These are phyloP conservation scores for Citrus medica DNA, from an alignment of 345 rosid genomes.

Conservation along the genomic window DNA sequence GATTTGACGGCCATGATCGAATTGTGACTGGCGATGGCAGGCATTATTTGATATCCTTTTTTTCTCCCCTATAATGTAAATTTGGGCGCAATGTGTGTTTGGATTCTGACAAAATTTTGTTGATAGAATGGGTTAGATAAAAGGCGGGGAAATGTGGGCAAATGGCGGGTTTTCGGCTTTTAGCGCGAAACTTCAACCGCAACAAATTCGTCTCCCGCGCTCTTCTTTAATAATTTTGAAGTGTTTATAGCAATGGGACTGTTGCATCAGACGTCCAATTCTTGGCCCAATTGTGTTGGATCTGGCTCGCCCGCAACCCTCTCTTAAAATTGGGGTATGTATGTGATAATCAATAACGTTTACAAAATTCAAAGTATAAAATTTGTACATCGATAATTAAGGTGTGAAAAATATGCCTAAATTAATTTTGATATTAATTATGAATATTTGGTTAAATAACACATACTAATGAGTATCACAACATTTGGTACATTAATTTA, in stretches of 20 bases:
- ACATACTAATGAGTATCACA: no score
- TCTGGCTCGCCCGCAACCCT: no score
- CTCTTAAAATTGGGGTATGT: no score
- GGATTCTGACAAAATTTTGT: background rate
- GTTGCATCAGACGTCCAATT: no score
- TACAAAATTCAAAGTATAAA: no score
- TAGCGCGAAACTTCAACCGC: conserved; percentile 36
- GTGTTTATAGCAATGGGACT: background rate
- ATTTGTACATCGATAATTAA: no score
- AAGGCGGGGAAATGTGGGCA: background rate
- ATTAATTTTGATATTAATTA: no score
- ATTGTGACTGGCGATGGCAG: conserved; percentile 40
- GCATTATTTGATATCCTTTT: conserved; percentile 33
- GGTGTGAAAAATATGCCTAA: no score
- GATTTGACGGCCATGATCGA: conserved; percentile 28
- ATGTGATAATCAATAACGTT: no score
- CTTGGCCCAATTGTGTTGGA: background rate
- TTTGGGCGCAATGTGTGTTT: background rate
- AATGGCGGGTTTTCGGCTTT: conserved; percentile 7
- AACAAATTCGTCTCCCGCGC: conserved; percentile 33
- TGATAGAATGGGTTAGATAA: background rate
- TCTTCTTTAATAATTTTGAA: background rate
- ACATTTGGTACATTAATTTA: no score
- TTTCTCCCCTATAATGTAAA: background rate
- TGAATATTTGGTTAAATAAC: no score